Conservation (phyloP, 495 filamentous ascomycete genomes). For the Immersiella caudata region DNA sequence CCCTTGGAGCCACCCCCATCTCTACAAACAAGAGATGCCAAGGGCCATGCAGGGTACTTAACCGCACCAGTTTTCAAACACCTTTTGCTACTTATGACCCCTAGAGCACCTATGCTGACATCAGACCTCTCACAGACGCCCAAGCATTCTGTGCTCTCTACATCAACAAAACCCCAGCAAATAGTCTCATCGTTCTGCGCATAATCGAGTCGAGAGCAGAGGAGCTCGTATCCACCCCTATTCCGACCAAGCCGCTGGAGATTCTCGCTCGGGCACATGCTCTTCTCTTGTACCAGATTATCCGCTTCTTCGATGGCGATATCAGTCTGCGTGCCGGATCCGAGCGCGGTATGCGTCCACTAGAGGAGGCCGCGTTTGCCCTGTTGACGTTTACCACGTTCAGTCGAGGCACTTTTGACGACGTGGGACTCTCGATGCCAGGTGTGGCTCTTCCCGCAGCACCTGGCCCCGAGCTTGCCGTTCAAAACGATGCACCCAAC, state of each 20-base stretch:
- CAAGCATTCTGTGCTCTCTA: constrained; percentile 53
- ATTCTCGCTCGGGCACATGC: constrained; percentile 47
- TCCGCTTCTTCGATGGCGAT: constrained; percentile 57
- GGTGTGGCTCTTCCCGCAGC: not conserved
- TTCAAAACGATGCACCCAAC: not conserved
- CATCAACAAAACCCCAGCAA: constrained; percentile 50
- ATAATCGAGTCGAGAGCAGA: constrained; percentile 44
- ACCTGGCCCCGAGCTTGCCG: not conserved
- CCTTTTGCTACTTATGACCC: too few relatives aligned
- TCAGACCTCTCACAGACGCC: constrained; percentile 41
- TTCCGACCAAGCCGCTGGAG: constrained; percentile 30
- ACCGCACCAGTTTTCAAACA: not conserved
- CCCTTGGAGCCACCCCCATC: constrained; percentile 51
- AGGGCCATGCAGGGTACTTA: constrained; percentile 49
- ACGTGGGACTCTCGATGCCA: not conserved
- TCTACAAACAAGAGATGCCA: constrained; percentile 54
- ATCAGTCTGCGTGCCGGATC: constrained; percentile 42
- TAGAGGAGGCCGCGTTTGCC: constrained; percentile 40
- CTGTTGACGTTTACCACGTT: constrained; percentile 28
- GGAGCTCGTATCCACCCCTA: constrained; percentile 40
- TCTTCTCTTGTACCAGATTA: constrained; percentile 56
- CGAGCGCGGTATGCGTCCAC: constrained; percentile 40
- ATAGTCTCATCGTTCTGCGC: constrained; percentile 47
- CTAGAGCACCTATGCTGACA: too few relatives aligned
- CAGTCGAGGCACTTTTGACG: constrained; percentile 20